Evolutionary conservation across 2,329 filamentous ascomycete genomes (phyloP), one percentile per base, ranked within the genome.

Genomic region (Berkeleyomyces rouxiae): DNA sequence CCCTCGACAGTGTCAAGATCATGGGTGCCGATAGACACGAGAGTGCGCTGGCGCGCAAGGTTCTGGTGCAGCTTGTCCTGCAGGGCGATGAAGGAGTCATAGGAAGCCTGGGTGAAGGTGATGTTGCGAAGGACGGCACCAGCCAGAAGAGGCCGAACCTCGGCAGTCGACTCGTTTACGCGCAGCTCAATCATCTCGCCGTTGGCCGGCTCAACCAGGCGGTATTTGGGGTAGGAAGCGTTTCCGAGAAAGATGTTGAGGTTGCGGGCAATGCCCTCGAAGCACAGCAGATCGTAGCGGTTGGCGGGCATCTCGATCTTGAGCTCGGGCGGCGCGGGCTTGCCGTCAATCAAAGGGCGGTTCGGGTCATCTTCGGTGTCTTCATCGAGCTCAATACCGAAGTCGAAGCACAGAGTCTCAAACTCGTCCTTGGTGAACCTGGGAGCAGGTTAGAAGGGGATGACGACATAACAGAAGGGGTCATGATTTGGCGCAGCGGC

Each of bases 41-140:
- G 77, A 0, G 92, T 96, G 69, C 93, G 80, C 74, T 97, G 88
- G 66, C 93, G 84, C 58, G 93, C 95, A 67, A 99, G 78, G 72
- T 99, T 99, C 73, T 92, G 87, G 77, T 99, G 93, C 58, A 99
- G 82, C 78, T 99, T 99, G 77, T 99, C 95, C 77, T 99, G 93
- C 58, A 99, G 81, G 63, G 86, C 83, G 72, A 99, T 99, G 87
- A 99, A 99, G 70, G 90, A 96, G 69, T 95, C 89, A 74, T 99
- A 99, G 67, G 87, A 82, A 68, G 86, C 88, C 77, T 93, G 81
- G 68, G 88, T 91, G 79, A 99, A 97, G 70, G 85, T 90, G 78
- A 99, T 82, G 72, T 90, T 88, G 68, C 93, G 85, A 66, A 99
- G 78, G 67, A 99, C 88, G 58, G 92, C 90, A 66, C 87, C 90